A percentile compares a stretch with the other conserved stretches of the same genome.
phyloP scores from a whole-genome alignment of 2,329 filamentous ascomycete species.

The Colletotrichum tamarilloi region DNA sequence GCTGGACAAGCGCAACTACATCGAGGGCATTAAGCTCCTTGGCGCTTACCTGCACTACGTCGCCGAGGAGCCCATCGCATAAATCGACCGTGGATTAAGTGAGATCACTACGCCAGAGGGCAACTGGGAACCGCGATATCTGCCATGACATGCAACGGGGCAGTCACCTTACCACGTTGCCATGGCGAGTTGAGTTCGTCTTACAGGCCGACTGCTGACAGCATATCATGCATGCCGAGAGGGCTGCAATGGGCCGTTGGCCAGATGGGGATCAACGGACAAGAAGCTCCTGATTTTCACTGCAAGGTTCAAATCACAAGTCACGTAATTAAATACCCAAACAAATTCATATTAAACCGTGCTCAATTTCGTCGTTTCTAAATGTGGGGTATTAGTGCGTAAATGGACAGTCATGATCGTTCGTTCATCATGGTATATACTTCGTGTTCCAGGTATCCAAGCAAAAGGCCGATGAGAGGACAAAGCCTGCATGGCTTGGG shows the following conservation, averaged over 20 bases:
- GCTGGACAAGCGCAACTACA: conserved; percentile 96
- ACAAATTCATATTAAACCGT: not conserved
- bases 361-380: conserved; percentile 9
- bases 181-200: not conserved
- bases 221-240: not conserved
- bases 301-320: not conserved
- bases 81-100: conserved; percentile 28
- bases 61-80: conserved; percentile 80
- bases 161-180: not conserved
- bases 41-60: conserved; percentile 97
- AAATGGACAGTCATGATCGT: conserved; percentile 1
- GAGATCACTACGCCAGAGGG: not conserved
- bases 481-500: conserved; percentile 4
- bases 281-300: not conserved
- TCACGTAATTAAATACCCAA: conserved; percentile 32
- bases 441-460: not conserved
- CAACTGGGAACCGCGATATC: not conserved
- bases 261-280: not conserved
- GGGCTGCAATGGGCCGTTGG: not conserved
- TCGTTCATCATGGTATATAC: conserved; percentile 12
- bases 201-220: conserved; percentile 4
- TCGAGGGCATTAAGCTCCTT: conserved; percentile 95
- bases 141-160: not conserved
- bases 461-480: conserved; percentile 13
- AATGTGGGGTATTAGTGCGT: conserved; percentile 25